These are phyloP conservation scores for Allium sativum DNA, from an alignment of 106 monocot genomes.

Conservation along the genomic window DNA sequence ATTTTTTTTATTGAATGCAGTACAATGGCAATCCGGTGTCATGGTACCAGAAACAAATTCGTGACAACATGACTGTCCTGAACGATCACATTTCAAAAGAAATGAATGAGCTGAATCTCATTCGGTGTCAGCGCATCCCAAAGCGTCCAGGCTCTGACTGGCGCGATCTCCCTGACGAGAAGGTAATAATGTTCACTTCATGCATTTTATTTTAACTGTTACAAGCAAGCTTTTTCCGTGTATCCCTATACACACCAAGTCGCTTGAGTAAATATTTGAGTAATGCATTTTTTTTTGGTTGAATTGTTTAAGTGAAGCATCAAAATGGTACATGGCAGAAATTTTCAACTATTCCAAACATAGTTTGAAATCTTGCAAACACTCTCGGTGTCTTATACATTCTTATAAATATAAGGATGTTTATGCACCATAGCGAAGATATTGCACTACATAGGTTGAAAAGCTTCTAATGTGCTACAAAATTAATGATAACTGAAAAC, in stretches of 20 bases:
- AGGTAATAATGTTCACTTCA: conserved; percentile 26
- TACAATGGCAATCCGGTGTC: conserved; percentile 65
- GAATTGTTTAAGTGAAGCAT: not conserved
- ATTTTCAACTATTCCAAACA: not conserved
- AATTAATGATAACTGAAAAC: too few relatives aligned
- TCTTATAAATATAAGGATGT: too few relatives aligned
- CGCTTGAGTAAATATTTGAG: not conserved
- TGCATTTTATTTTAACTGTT: not conserved
- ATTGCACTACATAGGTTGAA: too few relatives aligned
- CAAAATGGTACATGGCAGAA: not conserved
- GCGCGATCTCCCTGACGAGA: conserved; percentile 94
- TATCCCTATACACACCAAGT: too few relatives aligned
- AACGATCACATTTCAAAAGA: conserved; percentile 92
- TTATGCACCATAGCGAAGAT: too few relatives aligned
- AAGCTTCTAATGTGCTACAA: too few relatives aligned
- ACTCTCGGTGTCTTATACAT: too few relatives aligned
- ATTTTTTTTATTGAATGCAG: conserved; percentile 23
- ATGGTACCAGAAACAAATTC: conserved; percentile 95
- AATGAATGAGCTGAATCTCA: conserved; percentile 94
- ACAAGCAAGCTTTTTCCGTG: too few relatives aligned
- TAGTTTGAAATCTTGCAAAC: too few relatives aligned
- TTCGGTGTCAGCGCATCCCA: conserved; percentile 86
- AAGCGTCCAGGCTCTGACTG: conserved; percentile 81
- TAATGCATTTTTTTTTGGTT: not conserved
- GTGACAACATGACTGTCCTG: conserved; percentile 43